Conservation (phyloP, 2,329 filamentous ascomycete species). For the Eutypella sp. region DNA sequence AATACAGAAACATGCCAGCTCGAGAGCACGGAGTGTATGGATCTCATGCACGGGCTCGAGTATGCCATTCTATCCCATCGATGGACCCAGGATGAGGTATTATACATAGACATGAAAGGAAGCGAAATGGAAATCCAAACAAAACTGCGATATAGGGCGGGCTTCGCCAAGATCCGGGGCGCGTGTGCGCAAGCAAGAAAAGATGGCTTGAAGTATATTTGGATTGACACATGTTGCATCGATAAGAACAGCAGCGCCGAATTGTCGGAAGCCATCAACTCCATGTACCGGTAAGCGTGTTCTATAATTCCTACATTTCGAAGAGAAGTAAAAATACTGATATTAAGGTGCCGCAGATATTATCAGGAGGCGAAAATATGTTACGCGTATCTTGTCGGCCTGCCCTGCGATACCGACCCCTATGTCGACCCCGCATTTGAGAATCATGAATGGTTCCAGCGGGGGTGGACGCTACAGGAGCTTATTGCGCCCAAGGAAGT, state of each 20-base stretch:
- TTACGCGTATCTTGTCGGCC: neutral
- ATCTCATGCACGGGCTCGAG: neutral
- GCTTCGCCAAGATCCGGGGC: neutral
- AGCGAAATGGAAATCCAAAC: neutral
- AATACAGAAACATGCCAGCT: neutral
- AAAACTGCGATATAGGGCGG: neutral
- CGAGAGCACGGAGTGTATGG: neutral
- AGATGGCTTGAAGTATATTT: neutral
- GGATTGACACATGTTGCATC: neutral
- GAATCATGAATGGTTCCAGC: neutral
- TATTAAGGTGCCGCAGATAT: neutral
- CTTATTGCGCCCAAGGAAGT: neutral
- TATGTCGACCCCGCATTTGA: neutral
- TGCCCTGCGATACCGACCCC: neutral
- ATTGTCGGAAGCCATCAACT: neutral
- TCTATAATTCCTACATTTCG: neutral
- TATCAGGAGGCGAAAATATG: neutral
- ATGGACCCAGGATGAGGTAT: neutral
- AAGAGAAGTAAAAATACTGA: neutral
- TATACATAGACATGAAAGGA: neutral
- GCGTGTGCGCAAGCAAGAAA: neutral
- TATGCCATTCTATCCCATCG: neutral
- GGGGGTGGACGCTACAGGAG: neutral
- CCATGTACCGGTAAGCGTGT: neutral
- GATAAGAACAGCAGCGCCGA: neutral